Evolutionary conservation across 179 eudicot species (phyloP).

Genomic region (Silene vulgaris): DNA sequence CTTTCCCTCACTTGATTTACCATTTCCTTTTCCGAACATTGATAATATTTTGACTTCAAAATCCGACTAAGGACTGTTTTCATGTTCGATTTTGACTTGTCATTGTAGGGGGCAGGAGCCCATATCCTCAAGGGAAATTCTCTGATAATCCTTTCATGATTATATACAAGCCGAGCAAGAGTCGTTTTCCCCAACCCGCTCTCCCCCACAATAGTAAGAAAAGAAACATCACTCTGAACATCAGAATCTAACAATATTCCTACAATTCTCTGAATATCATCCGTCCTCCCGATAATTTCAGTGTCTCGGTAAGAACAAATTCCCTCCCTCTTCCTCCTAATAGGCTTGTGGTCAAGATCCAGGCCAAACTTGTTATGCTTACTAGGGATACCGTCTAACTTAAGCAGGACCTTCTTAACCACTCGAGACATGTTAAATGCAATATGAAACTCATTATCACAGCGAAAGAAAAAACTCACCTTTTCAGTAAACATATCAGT

Average conservation of each 20-base stretch:
- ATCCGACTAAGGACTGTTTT: not conserved
- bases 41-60: not conserved
- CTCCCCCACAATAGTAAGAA: not conserved
- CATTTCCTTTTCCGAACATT: not conserved
- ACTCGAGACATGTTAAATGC: slow-evolving; percentile 19
- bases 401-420: slow-evolving; percentile 25
- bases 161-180: not conserved
- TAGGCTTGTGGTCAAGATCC: slow-evolving; percentile 10
- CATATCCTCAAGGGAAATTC: not conserved
- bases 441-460: not conserved
- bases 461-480: slow-evolving; percentile 25
- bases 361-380: slow-evolving; percentile 25
- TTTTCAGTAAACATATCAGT: not conserved
- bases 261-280: slow-evolving; percentile 14
- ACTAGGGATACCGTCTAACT: slow-evolving; percentile 21
- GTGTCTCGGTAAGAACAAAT: slow-evolving; percentile 10
- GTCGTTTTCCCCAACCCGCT: slow-evolving; percentile 4
- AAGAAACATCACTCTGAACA: not conserved
- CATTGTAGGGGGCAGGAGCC: not conserved
- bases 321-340: not conserved
- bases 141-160: not conserved
- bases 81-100: not conserved
- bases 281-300: slow-evolving; percentile 27
- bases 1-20: not conserved
- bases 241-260: not conserved